phyloP scores from a whole-genome alignment of 768 basidiomycete genomes.

The Paxillus involutus region DNA sequence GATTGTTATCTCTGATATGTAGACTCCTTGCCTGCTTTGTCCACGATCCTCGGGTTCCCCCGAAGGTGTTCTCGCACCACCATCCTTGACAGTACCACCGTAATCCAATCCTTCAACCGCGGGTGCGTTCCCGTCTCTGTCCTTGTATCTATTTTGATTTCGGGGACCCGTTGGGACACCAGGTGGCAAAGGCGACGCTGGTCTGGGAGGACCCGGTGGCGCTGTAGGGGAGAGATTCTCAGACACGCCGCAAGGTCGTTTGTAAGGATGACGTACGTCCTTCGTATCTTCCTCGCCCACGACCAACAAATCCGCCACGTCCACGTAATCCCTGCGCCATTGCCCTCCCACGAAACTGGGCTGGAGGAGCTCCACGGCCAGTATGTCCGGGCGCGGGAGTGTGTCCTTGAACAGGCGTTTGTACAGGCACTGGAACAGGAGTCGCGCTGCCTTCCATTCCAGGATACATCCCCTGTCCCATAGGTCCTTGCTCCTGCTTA shows the following conservation, averaged over 20 bases:
- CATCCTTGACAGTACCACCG: conserved; percentile 57
- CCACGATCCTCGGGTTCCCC: conserved; percentile 69
- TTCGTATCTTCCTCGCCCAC: conserved; percentile 38
- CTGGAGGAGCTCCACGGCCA: conserved; percentile 36
- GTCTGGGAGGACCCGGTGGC: conserved; percentile 61
- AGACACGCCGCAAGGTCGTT: not conserved
- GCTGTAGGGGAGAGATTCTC: conserved; percentile 14
- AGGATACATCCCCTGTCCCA: conserved; percentile 70
- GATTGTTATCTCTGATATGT: conserved; percentile 4
- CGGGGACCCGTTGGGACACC: conserved; percentile 86
- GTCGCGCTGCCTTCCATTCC: conserved; percentile 56
- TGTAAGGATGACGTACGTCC: conserved; percentile 35
- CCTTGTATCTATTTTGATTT: conserved; percentile 89
- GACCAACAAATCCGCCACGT: conserved; percentile 39
- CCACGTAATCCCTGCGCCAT: conserved; percentile 45
- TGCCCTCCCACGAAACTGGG: conserved; percentile 43
- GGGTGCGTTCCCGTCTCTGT: conserved; percentile 80
- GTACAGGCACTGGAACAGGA: conserved; percentile 44
- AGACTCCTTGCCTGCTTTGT: conserved; percentile 48
- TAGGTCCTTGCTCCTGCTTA: conserved; percentile 55
- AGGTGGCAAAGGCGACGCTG: conserved; percentile 83
- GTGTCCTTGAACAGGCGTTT: conserved; percentile 31
- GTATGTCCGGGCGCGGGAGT: conserved; percentile 30
- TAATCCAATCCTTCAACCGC: conserved; percentile 90
- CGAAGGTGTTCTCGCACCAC: conserved; percentile 51